Evolutionary conservation across 192 early-diverging fungal species (phyloP).

Genomic region (Coemansia sp.): DNA sequence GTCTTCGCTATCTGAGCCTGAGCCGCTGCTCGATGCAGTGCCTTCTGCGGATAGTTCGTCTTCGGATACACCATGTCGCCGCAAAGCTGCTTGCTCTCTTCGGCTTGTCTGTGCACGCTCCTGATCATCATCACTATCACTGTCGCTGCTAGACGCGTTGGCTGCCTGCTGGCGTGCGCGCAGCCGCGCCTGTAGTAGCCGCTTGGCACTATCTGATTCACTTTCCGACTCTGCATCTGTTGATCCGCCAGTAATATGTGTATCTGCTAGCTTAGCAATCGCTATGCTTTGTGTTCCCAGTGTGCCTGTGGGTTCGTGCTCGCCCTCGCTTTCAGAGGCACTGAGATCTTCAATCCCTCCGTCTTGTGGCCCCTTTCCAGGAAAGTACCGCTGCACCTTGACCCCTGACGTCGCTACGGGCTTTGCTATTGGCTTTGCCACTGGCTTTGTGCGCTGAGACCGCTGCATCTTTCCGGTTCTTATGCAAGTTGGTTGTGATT

Average conservation of each 20-base stretch:
- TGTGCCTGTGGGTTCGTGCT: not conserved
- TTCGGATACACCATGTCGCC: not conserved
- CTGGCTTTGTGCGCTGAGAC: no score
- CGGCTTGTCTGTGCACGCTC: not conserved
- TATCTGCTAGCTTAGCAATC: not conserved
- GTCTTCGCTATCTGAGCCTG: constrained; percentile 2
- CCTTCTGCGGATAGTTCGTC: not conserved
- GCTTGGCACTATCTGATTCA: constrained; percentile 13
- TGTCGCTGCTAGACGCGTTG: constrained; percentile 3
- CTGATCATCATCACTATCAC: constrained; percentile 7
- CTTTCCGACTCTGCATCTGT: not conserved
- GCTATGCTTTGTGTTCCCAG: constrained; percentile 5
- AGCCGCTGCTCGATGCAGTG: not conserved
- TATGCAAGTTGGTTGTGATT: not conserved
- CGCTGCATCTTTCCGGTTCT: not conserved
- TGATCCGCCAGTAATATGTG: not conserved
- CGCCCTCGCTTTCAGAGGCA: constrained; percentile 33
- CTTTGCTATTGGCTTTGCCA: not conserved
- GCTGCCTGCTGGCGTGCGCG: constrained; percentile 23
- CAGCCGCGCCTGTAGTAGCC: constrained; percentile 29
- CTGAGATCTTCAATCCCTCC: constrained; percentile 18
- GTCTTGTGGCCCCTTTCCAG: constrained; percentile 44
- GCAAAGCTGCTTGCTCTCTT: not conserved
- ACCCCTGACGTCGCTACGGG: constrained; percentile 37
- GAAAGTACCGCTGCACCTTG: constrained; percentile 46